phyloP scores from a whole-genome alignment of 257 asterid genomes.

The Cruciata laevipes region DNA sequence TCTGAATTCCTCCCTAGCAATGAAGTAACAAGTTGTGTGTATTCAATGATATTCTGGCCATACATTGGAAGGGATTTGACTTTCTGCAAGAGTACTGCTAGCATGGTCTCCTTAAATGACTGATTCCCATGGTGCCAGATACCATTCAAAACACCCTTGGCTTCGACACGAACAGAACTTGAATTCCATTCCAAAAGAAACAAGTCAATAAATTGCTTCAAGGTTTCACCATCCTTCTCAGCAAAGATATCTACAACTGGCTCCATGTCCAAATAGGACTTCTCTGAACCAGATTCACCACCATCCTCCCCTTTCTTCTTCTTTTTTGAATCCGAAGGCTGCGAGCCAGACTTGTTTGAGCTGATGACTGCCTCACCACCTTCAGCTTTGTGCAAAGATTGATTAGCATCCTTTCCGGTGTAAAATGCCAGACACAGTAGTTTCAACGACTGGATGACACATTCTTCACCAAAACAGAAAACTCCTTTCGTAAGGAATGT shows the following conservation, averaged over 20 bases:
- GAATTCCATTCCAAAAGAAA: constrained; percentile 95
- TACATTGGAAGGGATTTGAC: constrained; percentile 75
- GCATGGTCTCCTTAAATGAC: constrained; percentile 63
- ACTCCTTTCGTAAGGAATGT: constrained; percentile 78
- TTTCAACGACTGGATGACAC: constrained; percentile 77
- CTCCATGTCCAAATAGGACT: constrained; percentile 92
- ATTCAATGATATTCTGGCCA: constrained; percentile 85
- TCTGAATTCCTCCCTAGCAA: constrained; percentile 82
- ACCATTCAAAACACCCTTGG: constrained; percentile 78
- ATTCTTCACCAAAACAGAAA: constrained; percentile 88
- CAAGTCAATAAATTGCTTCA: constrained; percentile 74
- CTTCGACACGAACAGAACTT: constrained; percentile 87
- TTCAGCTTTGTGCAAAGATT: constrained; percentile 67
- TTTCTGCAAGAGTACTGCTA: constrained; percentile 72
- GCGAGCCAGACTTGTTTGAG: constrained; percentile 61
- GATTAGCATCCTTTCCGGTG: constrained; percentile 70
- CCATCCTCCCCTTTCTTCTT: constrained; percentile 98
- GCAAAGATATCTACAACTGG: constrained; percentile 62
- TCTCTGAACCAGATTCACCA: constrained; percentile 61
- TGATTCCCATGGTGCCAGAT: constrained; percentile 92
- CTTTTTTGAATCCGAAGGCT: constrained; percentile 65
- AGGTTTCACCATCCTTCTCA: constrained; percentile 65
- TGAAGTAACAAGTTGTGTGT: constrained; percentile 73
- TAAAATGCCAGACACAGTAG: constrained; percentile 84
- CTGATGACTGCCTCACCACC: constrained; percentile 52